Percentiles rank a stretch among this genome's conserved stretches.
Conservation (phyloP, 2,329 filamentous ascomycete genomes). For the Microcyclosporella mali region DNA sequence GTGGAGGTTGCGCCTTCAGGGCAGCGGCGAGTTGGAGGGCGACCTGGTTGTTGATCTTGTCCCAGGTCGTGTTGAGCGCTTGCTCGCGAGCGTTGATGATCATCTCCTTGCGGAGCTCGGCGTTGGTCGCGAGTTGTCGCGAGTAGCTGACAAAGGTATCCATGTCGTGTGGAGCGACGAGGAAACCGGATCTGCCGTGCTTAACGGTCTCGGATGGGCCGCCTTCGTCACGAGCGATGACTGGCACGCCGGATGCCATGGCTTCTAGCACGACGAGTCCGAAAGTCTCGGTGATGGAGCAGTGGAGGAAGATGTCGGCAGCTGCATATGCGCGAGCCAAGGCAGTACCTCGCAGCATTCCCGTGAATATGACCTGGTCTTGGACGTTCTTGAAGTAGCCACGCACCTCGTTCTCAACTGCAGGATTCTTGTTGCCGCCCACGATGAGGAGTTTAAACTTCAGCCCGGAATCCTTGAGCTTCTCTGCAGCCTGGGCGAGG, state of each 20-base stretch:
- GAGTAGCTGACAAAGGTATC: conserved; percentile 53
- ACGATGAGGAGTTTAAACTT: conserved; percentile 61
- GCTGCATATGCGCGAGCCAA: conserved; percentile 63
- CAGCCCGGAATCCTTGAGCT: conserved; percentile 51
- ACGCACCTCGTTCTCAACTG: conserved; percentile 57
- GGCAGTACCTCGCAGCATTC: conserved; percentile 55
- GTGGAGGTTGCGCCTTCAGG: conserved; percentile 22
- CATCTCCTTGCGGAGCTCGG: conserved; percentile 42
- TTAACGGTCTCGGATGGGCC: conserved; percentile 62
- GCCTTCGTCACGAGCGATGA: conserved; percentile 63
- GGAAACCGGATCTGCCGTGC: conserved; percentile 54
- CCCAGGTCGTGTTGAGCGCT: conserved; percentile 62
- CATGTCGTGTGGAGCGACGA: conserved; percentile 55
- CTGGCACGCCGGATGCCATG: conserved; percentile 64
- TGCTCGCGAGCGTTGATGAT: conserved; percentile 46
- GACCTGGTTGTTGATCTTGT: conserved; percentile 64
- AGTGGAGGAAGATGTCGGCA: conserved; percentile 65
- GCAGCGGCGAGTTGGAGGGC: conserved; percentile 56
- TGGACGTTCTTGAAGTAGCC: conserved; percentile 52
- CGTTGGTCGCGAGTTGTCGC: conserved; percentile 45
- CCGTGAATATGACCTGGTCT: conserved; percentile 59
- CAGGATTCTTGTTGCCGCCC: conserved; percentile 59
- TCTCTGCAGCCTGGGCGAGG: conserved; percentile 50
- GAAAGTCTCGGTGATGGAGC: conserved; percentile 66
- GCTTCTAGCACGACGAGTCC: conserved; percentile 64